Conservation (phyloP, 805 yeast species). For the Candida maesae region DNA sequence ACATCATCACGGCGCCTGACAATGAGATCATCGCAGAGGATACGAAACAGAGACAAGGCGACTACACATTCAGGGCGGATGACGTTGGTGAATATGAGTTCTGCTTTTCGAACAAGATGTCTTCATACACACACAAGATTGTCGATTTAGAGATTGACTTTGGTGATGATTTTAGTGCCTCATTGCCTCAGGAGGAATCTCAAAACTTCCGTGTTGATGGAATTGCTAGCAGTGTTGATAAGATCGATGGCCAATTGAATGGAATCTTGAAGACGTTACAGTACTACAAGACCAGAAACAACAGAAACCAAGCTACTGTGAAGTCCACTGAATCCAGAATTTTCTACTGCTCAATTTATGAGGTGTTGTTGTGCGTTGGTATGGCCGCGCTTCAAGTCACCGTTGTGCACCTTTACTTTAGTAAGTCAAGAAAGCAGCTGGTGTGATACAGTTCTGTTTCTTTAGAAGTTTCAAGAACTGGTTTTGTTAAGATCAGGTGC, state of each 20-base stretch:
- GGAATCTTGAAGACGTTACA: conserved; percentile 57
- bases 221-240: conserved; percentile 41
- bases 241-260: conserved; percentile 57
- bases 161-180: conserved; percentile 35
- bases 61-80: conserved; percentile 53
- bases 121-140: conserved; percentile 69
- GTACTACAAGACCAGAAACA: conserved; percentile 86
- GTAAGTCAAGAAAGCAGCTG: conserved; percentile 63
- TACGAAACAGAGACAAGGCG: conserved; percentile 59
- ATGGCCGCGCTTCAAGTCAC: conserved; percentile 69
- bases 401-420: conserved; percentile 68
- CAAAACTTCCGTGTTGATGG: conserved; percentile 46
- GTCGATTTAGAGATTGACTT: conserved; percentile 59
- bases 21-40: conserved; percentile 45
- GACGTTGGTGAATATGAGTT: conserved; percentile 59
- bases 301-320: conserved; percentile 87
- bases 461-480: no score
- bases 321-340: conserved; percentile 76
- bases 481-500: no score
- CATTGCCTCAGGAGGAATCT: conserved; percentile 33
- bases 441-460: no score
- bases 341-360: conserved; percentile 71
- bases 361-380: conserved; percentile 67
- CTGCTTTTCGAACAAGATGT: conserved; percentile 62
- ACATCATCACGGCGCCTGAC: conserved; percentile 54